phyloP scores from a whole-genome alignment of 345 rosid genomes.

The Bruguiera parviflora region DNA sequence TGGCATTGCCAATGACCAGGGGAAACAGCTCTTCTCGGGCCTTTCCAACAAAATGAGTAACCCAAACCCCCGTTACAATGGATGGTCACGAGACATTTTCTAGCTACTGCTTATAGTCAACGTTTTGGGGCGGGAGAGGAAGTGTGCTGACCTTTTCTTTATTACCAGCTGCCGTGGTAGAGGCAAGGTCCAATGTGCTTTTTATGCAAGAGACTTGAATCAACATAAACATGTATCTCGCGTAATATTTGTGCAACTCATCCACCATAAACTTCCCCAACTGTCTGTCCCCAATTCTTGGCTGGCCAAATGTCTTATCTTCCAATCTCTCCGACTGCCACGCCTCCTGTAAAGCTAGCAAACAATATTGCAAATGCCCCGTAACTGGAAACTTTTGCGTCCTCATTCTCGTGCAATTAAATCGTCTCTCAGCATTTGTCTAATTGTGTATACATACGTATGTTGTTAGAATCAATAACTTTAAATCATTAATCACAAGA shows the following conservation, averaged over 20 bases:
- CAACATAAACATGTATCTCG: slow-evolving; percentile 9
- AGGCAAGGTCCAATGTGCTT: slow-evolving; percentile 17
- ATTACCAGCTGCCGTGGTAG: slow-evolving; percentile 7
- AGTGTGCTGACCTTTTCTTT: slow-evolving; percentile 28
- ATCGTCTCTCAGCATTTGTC: slow-evolving; percentile 9
- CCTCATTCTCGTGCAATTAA: not conserved
- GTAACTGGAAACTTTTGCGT: slow-evolving; percentile 17
- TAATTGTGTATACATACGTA: slow-evolving; percentile 7
- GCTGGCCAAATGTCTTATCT: slow-evolving; percentile 23
- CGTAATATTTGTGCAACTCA: slow-evolving; percentile 1
- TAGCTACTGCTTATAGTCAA: too few species aligned
- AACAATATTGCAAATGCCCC: slow-evolving; percentile 21
- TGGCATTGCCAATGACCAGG: slow-evolving; percentile 42
- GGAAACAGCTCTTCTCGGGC: slow-evolving; percentile 70
- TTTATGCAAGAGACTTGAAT: not conserved
- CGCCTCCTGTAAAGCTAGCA: slow-evolving; percentile 4
- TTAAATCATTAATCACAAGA: too few species aligned
- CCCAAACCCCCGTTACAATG: not conserved
- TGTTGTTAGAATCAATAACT: not conserved
- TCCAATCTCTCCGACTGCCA: slow-evolving; percentile 13
- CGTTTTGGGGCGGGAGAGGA: too few species aligned
- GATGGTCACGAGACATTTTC: too few species aligned
- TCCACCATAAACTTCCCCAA: slow-evolving; percentile 11
- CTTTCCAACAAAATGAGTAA: slow-evolving; percentile 49
- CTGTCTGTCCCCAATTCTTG: slow-evolving; percentile 12